Percentiles rank a stretch among this genome's conserved stretches.
These are phyloP conservation scores for Collybiopsis confluens DNA, from an alignment of 768 basidiomycete species.

Conservation along the genomic window DNA sequence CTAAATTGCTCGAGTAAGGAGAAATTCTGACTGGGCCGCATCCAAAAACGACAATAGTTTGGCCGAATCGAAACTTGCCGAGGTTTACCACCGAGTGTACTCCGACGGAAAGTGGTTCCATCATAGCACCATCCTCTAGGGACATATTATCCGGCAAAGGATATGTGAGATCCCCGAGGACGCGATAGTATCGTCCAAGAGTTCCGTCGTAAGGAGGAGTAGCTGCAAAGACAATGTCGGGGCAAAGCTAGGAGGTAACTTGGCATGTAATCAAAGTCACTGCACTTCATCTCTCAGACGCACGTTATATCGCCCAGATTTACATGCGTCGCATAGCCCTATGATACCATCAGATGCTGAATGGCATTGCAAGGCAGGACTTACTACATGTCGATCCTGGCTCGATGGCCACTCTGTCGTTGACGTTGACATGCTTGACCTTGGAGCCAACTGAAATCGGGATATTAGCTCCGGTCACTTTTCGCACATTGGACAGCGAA, in stretches of 20 bases:
- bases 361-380: conserved; percentile 14
- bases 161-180: conserved; percentile 84
- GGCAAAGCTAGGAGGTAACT: conserved; percentile 58
- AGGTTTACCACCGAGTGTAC: conserved; percentile 83
- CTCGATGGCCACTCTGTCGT: conserved; percentile 89
- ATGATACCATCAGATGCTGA: not conserved
- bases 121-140: conserved; percentile 95
- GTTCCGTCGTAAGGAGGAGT: conserved; percentile 95
- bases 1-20: not conserved
- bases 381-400: conserved; percentile 80
- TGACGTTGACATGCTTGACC: conserved; percentile 72
- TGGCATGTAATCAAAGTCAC: conserved; percentile 2
- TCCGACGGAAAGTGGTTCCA: conserved; percentile 92
- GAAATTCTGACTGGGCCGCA: conserved; percentile 76
- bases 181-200: conserved; percentile 77
- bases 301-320: conserved; percentile 80
- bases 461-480: not conserved
- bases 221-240: conserved; percentile 83
- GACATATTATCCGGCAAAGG: conserved; percentile 77
- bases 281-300: conserved; percentile 6
- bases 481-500: conserved; percentile 17
- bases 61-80: conserved; percentile 65
- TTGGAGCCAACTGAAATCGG: conserved; percentile 57
- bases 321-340: conserved; percentile 71
- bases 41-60: conserved; percentile 82